Evolutionary conservation across 73 alveolate species (phyloP).

Genomic region (Symbiodinium pilosum): DNA sequence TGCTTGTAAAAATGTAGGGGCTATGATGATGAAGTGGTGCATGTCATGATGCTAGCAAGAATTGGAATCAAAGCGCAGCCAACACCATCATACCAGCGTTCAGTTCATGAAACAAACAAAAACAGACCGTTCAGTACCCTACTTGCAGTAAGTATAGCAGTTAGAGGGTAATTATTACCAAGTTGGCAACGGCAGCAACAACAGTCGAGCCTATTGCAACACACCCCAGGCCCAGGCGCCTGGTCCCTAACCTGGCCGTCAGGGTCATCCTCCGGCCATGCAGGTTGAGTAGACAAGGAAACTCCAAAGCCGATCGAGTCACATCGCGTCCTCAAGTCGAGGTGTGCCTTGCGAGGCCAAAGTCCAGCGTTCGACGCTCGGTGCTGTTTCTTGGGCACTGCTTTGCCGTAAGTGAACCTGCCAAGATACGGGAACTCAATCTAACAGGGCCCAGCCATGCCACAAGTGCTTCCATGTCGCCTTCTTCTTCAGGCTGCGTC

Average conservation of each 20-base stretch:
- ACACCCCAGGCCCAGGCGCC: conserved; percentile 35
- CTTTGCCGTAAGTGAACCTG: conserved; percentile 14
- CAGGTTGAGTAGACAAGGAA: no score
- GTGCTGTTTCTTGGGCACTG: not conserved
- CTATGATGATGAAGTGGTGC: no score
- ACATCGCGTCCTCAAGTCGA: conserved; percentile 38
- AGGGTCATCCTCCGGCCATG: conserved; percentile 31
- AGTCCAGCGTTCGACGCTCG: conserved; percentile 28
- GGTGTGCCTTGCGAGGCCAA: conserved; percentile 76
- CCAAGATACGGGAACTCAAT: not conserved
- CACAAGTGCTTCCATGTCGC: not conserved
- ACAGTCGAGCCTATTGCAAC: no score
- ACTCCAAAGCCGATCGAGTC: no score
- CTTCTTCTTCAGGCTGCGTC: not conserved
- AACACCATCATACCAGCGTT: no score
- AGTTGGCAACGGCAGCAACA: no score
- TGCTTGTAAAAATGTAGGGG: no score
- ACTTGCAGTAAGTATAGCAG: not conserved
- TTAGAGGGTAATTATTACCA: not conserved
- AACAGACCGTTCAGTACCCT: not conserved
- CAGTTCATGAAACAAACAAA: not conserved
- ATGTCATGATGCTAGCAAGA: no score
- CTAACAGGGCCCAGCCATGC: not conserved
- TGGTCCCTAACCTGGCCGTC: conserved; percentile 56
- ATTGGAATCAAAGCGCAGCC: no score